A percentile compares a stretch with the other conserved stretches of the same genome.
Conservation (phyloP, 2,329 filamentous ascomycete species). For the Dryadomyces sulphureus region DNA sequence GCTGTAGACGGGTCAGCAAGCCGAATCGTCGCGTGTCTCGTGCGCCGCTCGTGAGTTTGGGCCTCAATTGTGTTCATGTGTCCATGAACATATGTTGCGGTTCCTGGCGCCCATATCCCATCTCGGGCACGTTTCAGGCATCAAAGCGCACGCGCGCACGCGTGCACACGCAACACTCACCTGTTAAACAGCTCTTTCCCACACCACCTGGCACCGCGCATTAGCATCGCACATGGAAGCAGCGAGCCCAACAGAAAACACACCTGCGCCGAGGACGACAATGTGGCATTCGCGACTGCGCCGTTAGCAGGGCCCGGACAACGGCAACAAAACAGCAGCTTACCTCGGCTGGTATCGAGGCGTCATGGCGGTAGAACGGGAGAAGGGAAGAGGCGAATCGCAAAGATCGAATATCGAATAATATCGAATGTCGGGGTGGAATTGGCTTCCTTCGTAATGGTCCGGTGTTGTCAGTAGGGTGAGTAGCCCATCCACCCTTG, state of each 20-base stretch:
- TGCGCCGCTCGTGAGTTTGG: no score
- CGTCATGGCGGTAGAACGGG: conserved; percentile 5
- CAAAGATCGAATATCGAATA: no score
- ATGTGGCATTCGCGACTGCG: conserved; percentile 64
- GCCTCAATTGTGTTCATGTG: no score
- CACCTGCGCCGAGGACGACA: conserved; percentile 68
- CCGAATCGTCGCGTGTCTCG: not conserved
- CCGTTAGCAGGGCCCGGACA: conserved; percentile 1
- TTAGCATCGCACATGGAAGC: not conserved
- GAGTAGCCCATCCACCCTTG: not conserved
- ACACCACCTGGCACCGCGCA: conserved; percentile 50
- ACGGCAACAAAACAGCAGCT: not conserved
- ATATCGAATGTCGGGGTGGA: no score
- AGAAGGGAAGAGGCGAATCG: not conserved
- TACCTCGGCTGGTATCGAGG: conserved; percentile 7
- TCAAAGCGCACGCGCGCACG: no score
- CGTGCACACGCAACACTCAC: conserved; percentile 35
- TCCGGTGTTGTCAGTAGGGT: not conserved
- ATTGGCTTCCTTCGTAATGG: not conserved
- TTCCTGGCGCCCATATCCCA: no score
- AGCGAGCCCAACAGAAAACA: conserved; percentile 16
- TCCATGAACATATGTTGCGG: no score
- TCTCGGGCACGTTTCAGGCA: not conserved
- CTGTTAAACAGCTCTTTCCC: conserved; percentile 83
- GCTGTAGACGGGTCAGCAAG: conserved; percentile 33